Evolutionary conservation across 169 alveolate species (phyloP), one percentile per base, ranked within the genome.

Genomic region (Perkinsus marinus): DNA sequence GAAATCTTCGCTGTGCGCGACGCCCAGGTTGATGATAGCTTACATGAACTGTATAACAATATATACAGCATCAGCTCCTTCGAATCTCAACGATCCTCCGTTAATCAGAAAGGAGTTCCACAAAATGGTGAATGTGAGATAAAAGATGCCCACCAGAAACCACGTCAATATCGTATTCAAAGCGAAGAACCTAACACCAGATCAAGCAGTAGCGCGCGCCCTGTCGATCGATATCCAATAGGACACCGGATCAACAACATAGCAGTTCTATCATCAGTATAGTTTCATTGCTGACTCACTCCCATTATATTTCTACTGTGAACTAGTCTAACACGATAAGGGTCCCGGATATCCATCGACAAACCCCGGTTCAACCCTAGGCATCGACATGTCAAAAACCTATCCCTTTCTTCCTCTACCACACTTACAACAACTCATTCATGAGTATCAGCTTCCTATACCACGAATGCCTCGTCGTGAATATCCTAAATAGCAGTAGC

Each of bases 81-180:
- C 36, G 22, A 57, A 57, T 57, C 26, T 19, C 3, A 57, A 30
- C 9, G 7, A 0, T 5, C 79, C 79, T 6, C 79, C 79, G 34
- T 57, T 30, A 16, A 57, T 57, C 79, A 57, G 22, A 57, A 57
- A 57, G 26, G 79, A 57, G 34, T 57, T 57, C 79, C 79, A 57
- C 79, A 57, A 57, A 2, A 57, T 57, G 34, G 22, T 57, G 79
- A 92, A 89, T 3, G 89, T 90, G 5, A 92, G 68, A 90, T 68
- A 94, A 89, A 94, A 90, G 57, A 89, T 34, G 34, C 95, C 95
- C 19, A 94, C 92, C 39, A 91, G 57, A 39, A 91, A 46, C 90
- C 91, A 92, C 57, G 95, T 39, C 39, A 90, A 38, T 36, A 93
- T 30, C 7, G 79, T 43, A 37, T 91, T 91, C 68, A 93, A 17